Conservation (phyloP, 1,284 basidiomycete genomes). For the Trichosporon asahii region DNA sequence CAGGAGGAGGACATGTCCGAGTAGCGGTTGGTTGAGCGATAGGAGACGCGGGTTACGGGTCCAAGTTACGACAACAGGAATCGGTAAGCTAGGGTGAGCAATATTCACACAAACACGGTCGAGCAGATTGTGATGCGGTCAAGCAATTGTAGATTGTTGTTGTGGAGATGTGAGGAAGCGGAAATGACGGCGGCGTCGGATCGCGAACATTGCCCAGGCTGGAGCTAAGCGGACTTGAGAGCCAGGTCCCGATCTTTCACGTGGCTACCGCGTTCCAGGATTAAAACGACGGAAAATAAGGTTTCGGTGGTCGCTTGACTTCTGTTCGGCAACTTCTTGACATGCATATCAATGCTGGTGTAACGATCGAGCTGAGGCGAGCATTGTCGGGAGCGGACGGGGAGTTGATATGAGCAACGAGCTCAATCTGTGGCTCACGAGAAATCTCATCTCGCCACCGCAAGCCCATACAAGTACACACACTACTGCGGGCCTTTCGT, state of each 20-base stretch:
- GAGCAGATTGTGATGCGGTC: not conserved
- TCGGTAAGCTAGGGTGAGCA: conserved; percentile 6
- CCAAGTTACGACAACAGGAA: not conserved
- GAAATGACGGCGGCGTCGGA: not conserved
- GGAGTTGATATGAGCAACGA: no score
- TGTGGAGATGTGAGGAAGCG: not conserved
- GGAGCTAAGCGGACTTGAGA: not conserved
- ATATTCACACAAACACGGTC: not conserved
- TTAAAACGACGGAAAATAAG: not conserved
- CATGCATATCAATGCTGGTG: not conserved
- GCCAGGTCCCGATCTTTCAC: not conserved
- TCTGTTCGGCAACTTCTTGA: not conserved
- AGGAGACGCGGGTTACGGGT: not conserved
- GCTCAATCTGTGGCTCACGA: no score
- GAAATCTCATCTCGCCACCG: no score
- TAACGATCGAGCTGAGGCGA: no score
- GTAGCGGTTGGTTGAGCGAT: not conserved
- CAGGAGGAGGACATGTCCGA: conserved; percentile 15
- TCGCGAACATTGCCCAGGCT: not conserved
- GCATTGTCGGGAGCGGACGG: no score
- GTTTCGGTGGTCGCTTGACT: not conserved
- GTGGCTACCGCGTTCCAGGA: not conserved
- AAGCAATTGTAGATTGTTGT: not conserved
- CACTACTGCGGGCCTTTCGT: no score
- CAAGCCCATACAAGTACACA: no score